Conservation (phyloP, 495 filamentous ascomycete species). For the Pyronema omphalodes region DNA sequence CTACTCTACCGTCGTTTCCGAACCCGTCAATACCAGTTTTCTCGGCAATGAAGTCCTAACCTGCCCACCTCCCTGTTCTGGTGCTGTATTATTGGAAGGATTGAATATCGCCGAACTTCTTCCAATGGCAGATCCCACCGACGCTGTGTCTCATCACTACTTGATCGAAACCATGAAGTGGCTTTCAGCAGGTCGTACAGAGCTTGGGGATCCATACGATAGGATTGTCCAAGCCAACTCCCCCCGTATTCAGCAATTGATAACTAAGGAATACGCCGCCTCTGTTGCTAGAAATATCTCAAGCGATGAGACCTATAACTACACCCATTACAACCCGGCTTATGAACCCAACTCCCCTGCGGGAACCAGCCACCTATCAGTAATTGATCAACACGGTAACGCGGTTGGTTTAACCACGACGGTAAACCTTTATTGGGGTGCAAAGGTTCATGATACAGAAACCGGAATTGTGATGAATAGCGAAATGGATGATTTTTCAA, state of each 20-base stretch:
- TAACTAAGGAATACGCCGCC: slow-evolving; percentile 13
- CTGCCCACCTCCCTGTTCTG: slow-evolving; percentile 21
- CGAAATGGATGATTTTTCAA: slow-evolving; percentile 24
- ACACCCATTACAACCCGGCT: slow-evolving; percentile 21
- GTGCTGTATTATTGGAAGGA: slow-evolving; percentile 19
- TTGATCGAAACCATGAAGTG: slow-evolving; percentile 24
- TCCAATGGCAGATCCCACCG: slow-evolving; percentile 13
- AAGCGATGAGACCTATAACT: slow-evolving; percentile 14
- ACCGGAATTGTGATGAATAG: slow-evolving; percentile 21
- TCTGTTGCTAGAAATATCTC: slow-evolving; percentile 20
- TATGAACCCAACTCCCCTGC: slow-evolving; percentile 20
- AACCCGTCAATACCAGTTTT: slow-evolving; percentile 13
- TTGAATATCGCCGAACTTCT: slow-evolving; percentile 22
- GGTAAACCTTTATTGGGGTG: slow-evolving; percentile 23
- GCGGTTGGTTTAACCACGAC: slow-evolving; percentile 21
- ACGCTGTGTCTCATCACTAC: slow-evolving; percentile 14
- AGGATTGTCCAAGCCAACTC: slow-evolving; percentile 12
- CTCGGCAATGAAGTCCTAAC: slow-evolving; percentile 17
- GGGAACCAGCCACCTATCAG: slow-evolving; percentile 22
- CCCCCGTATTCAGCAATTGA: slow-evolving; percentile 15
- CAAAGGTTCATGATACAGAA: slow-evolving; percentile 16
- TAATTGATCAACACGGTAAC: slow-evolving; percentile 17
- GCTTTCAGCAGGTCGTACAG: slow-evolving; percentile 23
- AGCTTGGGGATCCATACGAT: slow-evolving; percentile 22
- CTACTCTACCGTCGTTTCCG: slow-evolving; percentile 17